Conservation (phyloP, 345 rosid species). For the Raphanus sativus region DNA sequence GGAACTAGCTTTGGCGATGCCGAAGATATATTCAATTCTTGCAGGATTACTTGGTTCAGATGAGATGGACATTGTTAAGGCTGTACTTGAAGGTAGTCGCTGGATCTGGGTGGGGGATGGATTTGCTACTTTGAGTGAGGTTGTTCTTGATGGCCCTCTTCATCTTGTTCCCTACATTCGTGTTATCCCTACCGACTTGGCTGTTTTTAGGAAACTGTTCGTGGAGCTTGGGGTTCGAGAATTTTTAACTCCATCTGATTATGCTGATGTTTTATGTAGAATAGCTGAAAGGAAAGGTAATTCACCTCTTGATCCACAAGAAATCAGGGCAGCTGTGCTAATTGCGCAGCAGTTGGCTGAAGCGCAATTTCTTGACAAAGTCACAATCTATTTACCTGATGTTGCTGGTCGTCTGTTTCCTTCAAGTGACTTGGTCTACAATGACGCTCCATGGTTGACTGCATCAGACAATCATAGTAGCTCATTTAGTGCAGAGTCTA, state of each 20-base stretch:
- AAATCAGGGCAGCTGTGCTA: slow-evolving; percentile 77
- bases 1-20: slow-evolving; percentile 93
- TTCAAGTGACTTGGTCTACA: slow-evolving; percentile 80
- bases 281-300: slow-evolving; percentile 80
- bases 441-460: slow-evolving; percentile 97
- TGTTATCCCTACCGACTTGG: slow-evolving; percentile 84
- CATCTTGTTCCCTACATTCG: slow-evolving; percentile 93
- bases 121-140: slow-evolving; percentile 86
- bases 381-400: slow-evolving; percentile 78
- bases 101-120: slow-evolving; percentile 99
- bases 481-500: slow-evolving; percentile 57
- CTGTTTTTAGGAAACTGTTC: slow-evolving; percentile 78
- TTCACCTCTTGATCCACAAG: slow-evolving; percentile 65
- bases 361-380: slow-evolving; percentile 61
- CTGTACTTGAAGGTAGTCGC: slow-evolving; percentile 95
- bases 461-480: slow-evolving; percentile 59
- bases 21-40: slow-evolving; percentile 77
- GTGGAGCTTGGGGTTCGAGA: slow-evolving; percentile 88
- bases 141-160: slow-evolving; percentile 92
- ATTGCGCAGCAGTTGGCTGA: slow-evolving; percentile 92
- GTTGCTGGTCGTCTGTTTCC: slow-evolving; percentile 72
- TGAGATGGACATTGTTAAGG: slow-evolving; percentile 94
- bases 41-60: slow-evolving; percentile 70
- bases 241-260: slow-evolving; percentile 75
- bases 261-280: slow-evolving; percentile 73